Evolutionary conservation across 2,329 filamentous ascomycete genomes (phyloP).

Genomic region (Penicillium freii): DNA sequence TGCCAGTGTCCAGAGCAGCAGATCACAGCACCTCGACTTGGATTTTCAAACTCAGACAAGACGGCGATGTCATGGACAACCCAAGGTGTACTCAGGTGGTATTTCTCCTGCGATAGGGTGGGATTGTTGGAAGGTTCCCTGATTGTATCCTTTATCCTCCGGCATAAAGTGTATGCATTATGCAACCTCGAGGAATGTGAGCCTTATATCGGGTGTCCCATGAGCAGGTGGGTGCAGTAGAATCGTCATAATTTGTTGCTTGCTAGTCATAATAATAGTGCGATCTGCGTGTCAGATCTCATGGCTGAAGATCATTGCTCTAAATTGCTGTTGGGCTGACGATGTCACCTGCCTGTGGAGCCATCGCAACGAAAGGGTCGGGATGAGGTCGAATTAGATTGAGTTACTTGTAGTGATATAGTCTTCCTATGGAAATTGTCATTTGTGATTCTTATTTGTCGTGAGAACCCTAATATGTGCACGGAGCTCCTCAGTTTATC

Average conservation of each 20-base stretch:
- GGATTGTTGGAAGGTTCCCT: not conserved
- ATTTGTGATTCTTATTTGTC: not conserved
- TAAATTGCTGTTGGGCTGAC: not conserved
- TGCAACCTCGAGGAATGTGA: conserved; percentile 1
- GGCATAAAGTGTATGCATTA: conserved; percentile 5
- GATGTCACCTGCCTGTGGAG: conserved; percentile 1
- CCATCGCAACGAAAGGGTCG: not conserved
- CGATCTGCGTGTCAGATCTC: not conserved
- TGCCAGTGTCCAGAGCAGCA: conserved; percentile 1
- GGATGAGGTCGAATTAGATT: not conserved
- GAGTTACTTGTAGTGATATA: not conserved
- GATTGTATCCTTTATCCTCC: conserved; percentile 1
- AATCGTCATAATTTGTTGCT: not conserved
- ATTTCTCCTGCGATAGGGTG: not conserved
- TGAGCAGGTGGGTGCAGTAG: not conserved
- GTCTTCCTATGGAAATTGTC: not conserved
- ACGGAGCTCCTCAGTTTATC: not conserved
- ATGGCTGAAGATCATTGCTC: not conserved
- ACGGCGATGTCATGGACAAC: not conserved
- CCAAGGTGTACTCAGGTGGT: not conserved
- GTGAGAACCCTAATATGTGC: not conserved
- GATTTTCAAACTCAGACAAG: not conserved
- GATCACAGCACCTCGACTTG: not conserved
- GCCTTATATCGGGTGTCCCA: not conserved
- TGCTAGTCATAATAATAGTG: not conserved